phyloP scores from a whole-genome alignment of 768 basidiomycete species.

The Hypholoma fasciculare region DNA sequence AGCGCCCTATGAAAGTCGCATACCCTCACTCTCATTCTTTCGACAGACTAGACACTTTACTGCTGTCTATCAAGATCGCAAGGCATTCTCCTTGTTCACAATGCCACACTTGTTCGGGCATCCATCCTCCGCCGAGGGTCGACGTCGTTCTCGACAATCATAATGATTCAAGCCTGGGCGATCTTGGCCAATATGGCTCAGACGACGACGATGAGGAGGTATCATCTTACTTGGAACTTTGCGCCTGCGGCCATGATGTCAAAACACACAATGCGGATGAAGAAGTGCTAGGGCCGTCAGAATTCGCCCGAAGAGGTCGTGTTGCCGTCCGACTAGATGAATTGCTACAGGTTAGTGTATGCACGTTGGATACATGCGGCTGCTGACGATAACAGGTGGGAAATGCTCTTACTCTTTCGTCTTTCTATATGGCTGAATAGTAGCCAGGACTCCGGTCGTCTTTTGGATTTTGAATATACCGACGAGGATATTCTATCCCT shows the following conservation, averaged over 20 bases:
- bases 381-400: slow-evolving; percentile 11
- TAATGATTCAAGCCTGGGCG: slow-evolving; percentile 50
- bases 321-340: slow-evolving; percentile 83
- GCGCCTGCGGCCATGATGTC: slow-evolving; percentile 70
- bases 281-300: slow-evolving; percentile 51
- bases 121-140: slow-evolving; percentile 62
- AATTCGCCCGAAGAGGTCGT: slow-evolving; percentile 71
- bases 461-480: slow-evolving; percentile 78
- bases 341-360: slow-evolving; percentile 64
- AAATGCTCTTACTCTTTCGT: not conserved
- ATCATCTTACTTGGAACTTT: slow-evolving; percentile 56
- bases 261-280: slow-evolving; percentile 69
- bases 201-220: slow-evolving; percentile 71
- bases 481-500: slow-evolving; percentile 71
- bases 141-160: slow-evolving; percentile 59
- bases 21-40: slow-evolving; percentile 66
- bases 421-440: not conserved
- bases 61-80: slow-evolving; percentile 75
- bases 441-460: slow-evolving; percentile 66
- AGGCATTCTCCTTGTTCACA: slow-evolving; percentile 72
- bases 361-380: slow-evolving; percentile 1
- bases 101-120: slow-evolving; percentile 68
- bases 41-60: slow-evolving; percentile 46
- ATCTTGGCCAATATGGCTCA: slow-evolving; percentile 66
- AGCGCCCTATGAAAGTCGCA: slow-evolving; percentile 53